Evolutionary conservation across 495 filamentous ascomycete species (phyloP), one percentile per base, ranked within the genome.

Genomic region (Glarea lozoyensis): DNA sequence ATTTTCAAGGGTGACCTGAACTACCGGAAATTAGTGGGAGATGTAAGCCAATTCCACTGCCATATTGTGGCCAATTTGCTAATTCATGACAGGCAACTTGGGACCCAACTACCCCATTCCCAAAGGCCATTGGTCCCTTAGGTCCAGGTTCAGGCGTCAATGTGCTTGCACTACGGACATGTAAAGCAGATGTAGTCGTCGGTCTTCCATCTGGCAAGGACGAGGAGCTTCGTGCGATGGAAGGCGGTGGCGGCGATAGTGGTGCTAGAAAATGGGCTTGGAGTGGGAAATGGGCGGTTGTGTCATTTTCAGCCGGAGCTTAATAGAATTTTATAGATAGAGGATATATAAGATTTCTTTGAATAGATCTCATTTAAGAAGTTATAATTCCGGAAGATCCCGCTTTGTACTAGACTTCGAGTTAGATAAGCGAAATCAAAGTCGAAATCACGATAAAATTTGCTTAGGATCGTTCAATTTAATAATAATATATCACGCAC

Each of bases 1-100:
- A 75, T 97, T 17, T 94, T 95, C 68, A 98, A 98, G 67, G 92
- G 92, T 6, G 92, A 98, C 64, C 57, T 97, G 52, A 97, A 98
- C 55, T 97, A 97, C 54, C 68, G 92, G 24, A 98, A 98, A 57
- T 57, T 98, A 42, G 84, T 80, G 18, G 86, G 73, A 19, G 93
- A 98, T 64, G 88, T 88, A 66, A 73, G 80, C 65, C 32, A 16
- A 10, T 16, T 29, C n/a, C 7, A 29, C n/a, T 29, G 25, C n/a
- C 25, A 29, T 29, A n/a, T n/a, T n/a, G n/a, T n/a, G n/a, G n/a
- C n/a, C n/a, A n/a, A n/a, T n/a, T n/a, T n/a, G n/a, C n/a, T n/a
- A n/a, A n/a, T n/a, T n/a, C n/a, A n/a, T n/a, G 12, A 19, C 5
- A 88, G 84, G 84, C 79, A 24, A 68, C 71, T 48, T 98, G 93